Evolutionary conservation across 2,329 filamentous ascomycete genomes (phyloP).

Genomic region (Graphium sp.): DNA sequence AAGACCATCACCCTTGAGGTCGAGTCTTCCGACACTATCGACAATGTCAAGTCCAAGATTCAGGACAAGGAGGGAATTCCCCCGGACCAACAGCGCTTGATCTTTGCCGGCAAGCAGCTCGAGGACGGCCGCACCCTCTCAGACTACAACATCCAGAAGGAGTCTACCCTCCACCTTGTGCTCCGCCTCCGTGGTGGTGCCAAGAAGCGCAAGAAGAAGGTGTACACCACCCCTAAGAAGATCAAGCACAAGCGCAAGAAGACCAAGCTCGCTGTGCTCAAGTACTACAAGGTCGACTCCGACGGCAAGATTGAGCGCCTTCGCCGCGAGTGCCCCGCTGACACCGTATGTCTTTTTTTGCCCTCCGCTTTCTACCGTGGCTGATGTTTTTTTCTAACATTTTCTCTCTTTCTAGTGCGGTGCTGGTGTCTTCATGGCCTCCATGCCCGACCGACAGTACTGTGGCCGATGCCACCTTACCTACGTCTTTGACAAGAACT

Average conservation of each 20-base stretch:
- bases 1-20: conserved; percentile 99
- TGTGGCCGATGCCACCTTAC: conserved; percentile 61
- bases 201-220: conserved; percentile 99
- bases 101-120: conserved; percentile 99
- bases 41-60: conserved; percentile 99
- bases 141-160: conserved; percentile 99
- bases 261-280: conserved; percentile 99
- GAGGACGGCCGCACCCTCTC: conserved; percentile 97
- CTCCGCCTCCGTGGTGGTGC: conserved; percentile 94
- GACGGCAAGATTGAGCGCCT: conserved; percentile 99
- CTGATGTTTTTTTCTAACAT: background rate
- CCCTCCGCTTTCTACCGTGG: background rate
- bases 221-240: conserved; percentile 99
- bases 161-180: conserved; percentile 95
- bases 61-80: conserved; percentile 99
- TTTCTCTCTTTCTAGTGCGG: conserved; percentile 49
- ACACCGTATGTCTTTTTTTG: conserved; percentile 53
- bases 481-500: conserved; percentile 57
- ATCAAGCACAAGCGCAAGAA: conserved; percentile 99
- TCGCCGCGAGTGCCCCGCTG: conserved; percentile 87
- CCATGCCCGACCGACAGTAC: conserved; percentile 99
- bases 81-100: conserved; percentile 97
- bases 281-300: conserved; percentile 99
- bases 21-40: conserved; percentile 98
- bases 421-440: conserved; percentile 99